phyloP scores from a whole-genome alignment of 2,329 filamentous ascomycete species.

The Apiospora rasikravindrae region DNA sequence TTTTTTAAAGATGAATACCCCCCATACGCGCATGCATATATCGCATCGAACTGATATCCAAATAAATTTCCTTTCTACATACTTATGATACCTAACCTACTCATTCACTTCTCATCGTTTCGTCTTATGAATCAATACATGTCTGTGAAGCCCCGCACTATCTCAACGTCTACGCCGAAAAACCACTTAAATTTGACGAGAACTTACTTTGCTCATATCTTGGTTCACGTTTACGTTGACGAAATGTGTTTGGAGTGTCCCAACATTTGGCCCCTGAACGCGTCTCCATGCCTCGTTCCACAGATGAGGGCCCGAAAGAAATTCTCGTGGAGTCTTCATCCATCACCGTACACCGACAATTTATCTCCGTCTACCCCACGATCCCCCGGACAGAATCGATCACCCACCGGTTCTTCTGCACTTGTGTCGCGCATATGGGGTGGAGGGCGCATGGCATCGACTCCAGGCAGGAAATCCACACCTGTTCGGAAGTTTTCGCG shows the following conservation, averaged over 20 bases:
- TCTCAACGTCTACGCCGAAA: not conserved
- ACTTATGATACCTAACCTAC: not conserved
- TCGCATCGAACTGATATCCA: constrained; percentile 13
- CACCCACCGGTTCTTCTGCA: too few relatives aligned
- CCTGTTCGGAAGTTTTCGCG: not conserved
- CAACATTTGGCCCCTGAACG: not conserved
- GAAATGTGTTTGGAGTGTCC: not conserved
- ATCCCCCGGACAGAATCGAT: too few relatives aligned
- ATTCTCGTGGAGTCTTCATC: too few relatives aligned
- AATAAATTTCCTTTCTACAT: constrained; percentile 6
- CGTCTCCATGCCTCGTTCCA: too few relatives aligned
- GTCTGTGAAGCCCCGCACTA: not conserved
- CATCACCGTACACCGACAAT: too few relatives aligned
- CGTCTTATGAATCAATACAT: too few relatives aligned
- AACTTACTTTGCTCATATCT: not conserved
- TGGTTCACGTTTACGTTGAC: not conserved
- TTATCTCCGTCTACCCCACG: too few relatives aligned
- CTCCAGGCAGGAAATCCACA: too few relatives aligned
- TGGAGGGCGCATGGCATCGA: too few relatives aligned
- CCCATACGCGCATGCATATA: constrained; percentile 13
- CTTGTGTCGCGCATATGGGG: too few relatives aligned
- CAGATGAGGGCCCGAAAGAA: too few relatives aligned
- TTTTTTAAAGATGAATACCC: constrained; percentile 4
- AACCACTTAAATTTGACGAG: not conserved
- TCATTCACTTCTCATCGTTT: not conserved